Evolutionary conservation across 768 basidiomycete species (phyloP).

Genomic region (Leucogyrophana mollusca): DNA sequence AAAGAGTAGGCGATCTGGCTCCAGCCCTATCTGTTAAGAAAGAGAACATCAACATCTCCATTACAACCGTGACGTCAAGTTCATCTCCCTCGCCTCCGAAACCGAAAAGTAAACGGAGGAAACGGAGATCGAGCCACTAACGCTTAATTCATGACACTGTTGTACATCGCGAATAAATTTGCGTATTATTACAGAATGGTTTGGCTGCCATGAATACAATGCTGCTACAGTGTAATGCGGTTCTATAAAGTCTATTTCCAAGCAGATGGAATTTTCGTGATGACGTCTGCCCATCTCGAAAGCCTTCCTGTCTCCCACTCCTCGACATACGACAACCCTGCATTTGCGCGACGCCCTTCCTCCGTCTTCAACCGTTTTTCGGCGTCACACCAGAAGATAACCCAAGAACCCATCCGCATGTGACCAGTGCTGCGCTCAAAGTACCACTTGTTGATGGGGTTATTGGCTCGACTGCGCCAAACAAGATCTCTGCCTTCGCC

Average conservation of each 20-base stretch:
- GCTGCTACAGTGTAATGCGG: conserved; percentile 8
- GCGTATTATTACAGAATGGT: background rate
- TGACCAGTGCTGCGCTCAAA: conserved; percentile 95
- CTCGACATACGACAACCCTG: conserved; percentile 70
- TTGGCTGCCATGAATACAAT: conserved; percentile 11
- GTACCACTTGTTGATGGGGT: conserved; percentile 99
- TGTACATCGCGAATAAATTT: too few relatives aligned
- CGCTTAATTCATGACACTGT: background rate
- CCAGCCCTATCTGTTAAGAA: conserved; percentile 24
- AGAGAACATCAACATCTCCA: conserved; percentile 35
- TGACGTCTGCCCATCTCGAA: conserved; percentile 63
- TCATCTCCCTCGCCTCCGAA: conserved; percentile 23
- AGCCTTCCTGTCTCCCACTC: conserved; percentile 76
- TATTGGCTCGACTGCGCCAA: conserved; percentile 91
- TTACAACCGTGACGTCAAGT: conserved; percentile 23
- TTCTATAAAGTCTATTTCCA: conserved; percentile 51
- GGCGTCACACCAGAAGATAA: conserved; percentile 98
- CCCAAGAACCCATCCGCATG: conserved; percentile 81
- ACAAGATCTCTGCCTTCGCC: conserved; percentile 94
- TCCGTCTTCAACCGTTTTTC: conserved; percentile 80
- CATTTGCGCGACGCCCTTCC: conserved; percentile 60
- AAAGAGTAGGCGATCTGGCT: conserved; percentile 36
- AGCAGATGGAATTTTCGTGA: conserved; percentile 71
- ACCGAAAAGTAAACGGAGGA: conserved; percentile 26
- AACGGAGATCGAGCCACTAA: conserved; percentile 27